These are phyloP conservation scores for Aspergillus neoniger DNA, from an alignment of 2,329 filamentous ascomycete species.

Conservation along the genomic window DNA sequence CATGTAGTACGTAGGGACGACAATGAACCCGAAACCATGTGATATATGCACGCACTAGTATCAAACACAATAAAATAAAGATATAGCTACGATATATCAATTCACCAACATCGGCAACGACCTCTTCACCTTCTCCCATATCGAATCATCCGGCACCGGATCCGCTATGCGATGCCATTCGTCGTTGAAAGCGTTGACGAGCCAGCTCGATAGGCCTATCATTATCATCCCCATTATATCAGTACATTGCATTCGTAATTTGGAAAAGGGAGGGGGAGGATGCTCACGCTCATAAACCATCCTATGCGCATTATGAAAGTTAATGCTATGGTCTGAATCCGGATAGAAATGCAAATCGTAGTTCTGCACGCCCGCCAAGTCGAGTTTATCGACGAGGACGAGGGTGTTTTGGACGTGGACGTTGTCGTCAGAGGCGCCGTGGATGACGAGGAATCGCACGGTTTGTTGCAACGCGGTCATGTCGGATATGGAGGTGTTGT, in stretches of 20 bases:
- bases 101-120: constrained; percentile 10
- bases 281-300: constrained; percentile 89
- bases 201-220: constrained; percentile 67
- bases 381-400: constrained; percentile 80
- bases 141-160: constrained; percentile 49
- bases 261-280: not conserved
- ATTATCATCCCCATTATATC: not conserved
- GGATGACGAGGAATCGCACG: constrained; percentile 91
- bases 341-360: constrained; percentile 97
- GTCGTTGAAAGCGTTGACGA: constrained; percentile 96
- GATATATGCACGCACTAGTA: too few relatives aligned
- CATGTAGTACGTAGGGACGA: too few relatives aligned
- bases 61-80: not conserved
- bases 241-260: too few relatives aligned
- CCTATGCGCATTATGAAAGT: constrained; percentile 86
- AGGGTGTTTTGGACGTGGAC: constrained; percentile 96
- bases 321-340: constrained; percentile 92
- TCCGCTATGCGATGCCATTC: constrained; percentile 73
- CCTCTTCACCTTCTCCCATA: constrained; percentile 28
- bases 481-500: constrained; percentile 72
- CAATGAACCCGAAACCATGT: too few relatives aligned
- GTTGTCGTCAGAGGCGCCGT: constrained; percentile 95
- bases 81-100: not conserved
- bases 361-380: constrained; percentile 79
- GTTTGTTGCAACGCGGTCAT: constrained; percentile 71